Evolutionary conservation across 306 rosid genomes (phyloP).

Genomic region (Begonia masoniana): DNA sequence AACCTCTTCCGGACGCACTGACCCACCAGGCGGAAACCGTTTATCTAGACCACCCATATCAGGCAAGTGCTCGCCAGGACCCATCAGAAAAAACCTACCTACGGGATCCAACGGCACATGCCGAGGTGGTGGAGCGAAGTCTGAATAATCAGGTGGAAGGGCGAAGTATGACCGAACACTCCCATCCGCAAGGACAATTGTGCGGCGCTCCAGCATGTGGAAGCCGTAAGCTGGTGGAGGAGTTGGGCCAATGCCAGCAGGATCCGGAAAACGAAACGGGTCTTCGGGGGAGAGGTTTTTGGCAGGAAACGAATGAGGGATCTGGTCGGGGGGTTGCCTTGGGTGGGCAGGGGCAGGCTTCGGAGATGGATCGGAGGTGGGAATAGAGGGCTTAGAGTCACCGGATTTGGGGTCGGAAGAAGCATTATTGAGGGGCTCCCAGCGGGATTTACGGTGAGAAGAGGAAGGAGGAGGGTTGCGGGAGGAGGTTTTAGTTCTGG

Average conservation of each 20-base stretch:
- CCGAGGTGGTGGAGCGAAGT: slow-evolving; percentile 24
- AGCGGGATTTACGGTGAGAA: slow-evolving; percentile 61
- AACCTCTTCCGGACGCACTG: slow-evolving; percentile 20
- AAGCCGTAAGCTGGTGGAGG: slow-evolving; percentile 90
- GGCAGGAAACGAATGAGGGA: slow-evolving; percentile 8
- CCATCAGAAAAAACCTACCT: slow-evolving; percentile 21
- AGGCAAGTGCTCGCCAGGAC: slow-evolving; percentile 11
- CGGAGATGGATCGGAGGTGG: slow-evolving; percentile 20
- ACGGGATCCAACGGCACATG: slow-evolving; percentile 14
- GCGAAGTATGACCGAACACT: slow-evolving; percentile 85
- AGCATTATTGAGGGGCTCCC: slow-evolving; percentile 48
- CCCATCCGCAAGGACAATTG: slow-evolving; percentile 80
- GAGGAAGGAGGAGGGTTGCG: slow-evolving; percentile 32
- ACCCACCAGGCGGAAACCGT: slow-evolving; percentile 26
- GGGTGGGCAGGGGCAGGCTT: slow-evolving; percentile 29
- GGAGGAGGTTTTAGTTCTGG: slow-evolving; percentile 1
- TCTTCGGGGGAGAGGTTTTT: slow-evolving; percentile 21
- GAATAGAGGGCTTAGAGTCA: slow-evolving; percentile 23
- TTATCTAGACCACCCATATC: slow-evolving; percentile 26
- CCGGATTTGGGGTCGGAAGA: slow-evolving; percentile 21
- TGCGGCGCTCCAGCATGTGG: slow-evolving; percentile 98
- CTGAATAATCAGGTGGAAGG: slow-evolving; percentile 78
- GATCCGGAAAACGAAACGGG: slow-evolving; percentile 38
- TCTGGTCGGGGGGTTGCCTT: slow-evolving; percentile 18
- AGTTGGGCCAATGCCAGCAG: slow-evolving; percentile 45